Percentiles rank a stretch among this genome's conserved stretches.
These are phyloP conservation scores for Hanseniaspora thailandica DNA, from an alignment of 805 yeast species.

Conservation along the genomic window DNA sequence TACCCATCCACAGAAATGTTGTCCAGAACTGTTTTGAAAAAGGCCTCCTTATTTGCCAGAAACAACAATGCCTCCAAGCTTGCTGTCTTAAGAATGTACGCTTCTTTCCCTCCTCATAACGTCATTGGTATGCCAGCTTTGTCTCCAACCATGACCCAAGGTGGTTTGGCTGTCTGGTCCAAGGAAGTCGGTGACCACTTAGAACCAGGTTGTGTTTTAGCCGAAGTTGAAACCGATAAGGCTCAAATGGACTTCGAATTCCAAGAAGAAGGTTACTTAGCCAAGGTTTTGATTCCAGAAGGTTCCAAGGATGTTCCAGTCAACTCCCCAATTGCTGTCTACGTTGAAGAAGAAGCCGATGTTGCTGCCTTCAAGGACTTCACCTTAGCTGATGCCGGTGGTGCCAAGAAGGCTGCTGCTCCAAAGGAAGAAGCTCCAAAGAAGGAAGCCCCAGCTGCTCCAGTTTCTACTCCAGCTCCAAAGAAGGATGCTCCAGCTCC, in stretches of 20 bases:
- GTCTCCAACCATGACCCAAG: slow-evolving; percentile 99
- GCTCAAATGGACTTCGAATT: slow-evolving; percentile 97
- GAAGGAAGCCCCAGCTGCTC: slow-evolving; percentile 28
- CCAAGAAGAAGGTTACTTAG: slow-evolving; percentile 90
- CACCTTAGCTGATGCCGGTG: slow-evolving; percentile 60
- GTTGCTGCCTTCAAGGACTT: slow-evolving; percentile 82
- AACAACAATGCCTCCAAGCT: slow-evolving; percentile 22
- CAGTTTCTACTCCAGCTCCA: slow-evolving; percentile 23
- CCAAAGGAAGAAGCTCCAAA: slow-evolving; percentile 28
- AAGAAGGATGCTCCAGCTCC: slow-evolving; percentile 22
- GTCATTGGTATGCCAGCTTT: slow-evolving; percentile 96
- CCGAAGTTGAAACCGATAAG: slow-evolving; percentile 95
- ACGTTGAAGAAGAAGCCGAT: slow-evolving; percentile 74
- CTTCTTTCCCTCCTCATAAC: slow-evolving; percentile 65
- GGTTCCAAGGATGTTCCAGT: slow-evolving; percentile 88
- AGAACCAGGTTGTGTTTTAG: slow-evolving; percentile 84
- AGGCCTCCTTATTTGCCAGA: slow-evolving; percentile 25
- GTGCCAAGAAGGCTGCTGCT: neutral
- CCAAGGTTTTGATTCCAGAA: slow-evolving; percentile 70
- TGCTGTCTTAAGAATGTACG: slow-evolving; percentile 26
- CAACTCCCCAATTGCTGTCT: slow-evolving; percentile 92
- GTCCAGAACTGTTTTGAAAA: slow-evolving; percentile 19
- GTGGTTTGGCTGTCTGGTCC: slow-evolving; percentile 81
- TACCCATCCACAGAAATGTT: no score
- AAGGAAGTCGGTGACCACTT: slow-evolving; percentile 82